Evolutionary conservation across 306 rosid genomes (phyloP), one percentile per base, ranked within the genome.

Genomic region (Castanea mollissima): DNA sequence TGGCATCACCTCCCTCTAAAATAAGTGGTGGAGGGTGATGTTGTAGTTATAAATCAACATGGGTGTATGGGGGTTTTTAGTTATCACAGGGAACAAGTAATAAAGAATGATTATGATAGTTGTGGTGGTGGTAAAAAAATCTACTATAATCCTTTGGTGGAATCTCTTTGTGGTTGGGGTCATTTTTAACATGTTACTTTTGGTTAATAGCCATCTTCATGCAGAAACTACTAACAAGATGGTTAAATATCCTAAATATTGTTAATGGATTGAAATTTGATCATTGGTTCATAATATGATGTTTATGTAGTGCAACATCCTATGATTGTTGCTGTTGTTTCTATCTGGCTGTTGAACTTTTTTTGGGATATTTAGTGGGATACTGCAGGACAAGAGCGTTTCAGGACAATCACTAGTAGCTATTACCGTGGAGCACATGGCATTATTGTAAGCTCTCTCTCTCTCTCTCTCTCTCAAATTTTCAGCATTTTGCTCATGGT

Each of bases 351-450:
- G 21, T 19, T 9, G 8, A 54, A 54, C 38, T 14, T 27, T 1
- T n/a, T 20, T 12, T 64, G 19, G 79, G 46, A 72, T 51, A 9
- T 82, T 78, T 76, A 84, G 89, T 88, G 89, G 89, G 89, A 84
- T 51, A 86, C 92, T 49, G 89, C 88, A 46, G 92, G 89, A 29
- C 78, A 21, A 21, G 21, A 21, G 21, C 21, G 21, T 21, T 21
- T 21, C 21, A 21, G 0, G 21, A 21, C 21, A 21, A 21, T 21
- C 21, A 21, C 21, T 21, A 21, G 21, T 21, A 21, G 21, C 21
- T 21, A 21, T 21, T 21, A 21, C 21, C 21, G 21, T 21, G 21
- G 21, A 21, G 21, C 21, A 21, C 21, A 21, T 21, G 21, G 21
- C 21, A 21, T 21, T 21, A 21, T 21, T 21, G 21, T 21, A 21